Evolutionary conservation across 371 early-diverging fungal genomes (phyloP).

Genomic region (Dinochytrium kinnereticum): DNA sequence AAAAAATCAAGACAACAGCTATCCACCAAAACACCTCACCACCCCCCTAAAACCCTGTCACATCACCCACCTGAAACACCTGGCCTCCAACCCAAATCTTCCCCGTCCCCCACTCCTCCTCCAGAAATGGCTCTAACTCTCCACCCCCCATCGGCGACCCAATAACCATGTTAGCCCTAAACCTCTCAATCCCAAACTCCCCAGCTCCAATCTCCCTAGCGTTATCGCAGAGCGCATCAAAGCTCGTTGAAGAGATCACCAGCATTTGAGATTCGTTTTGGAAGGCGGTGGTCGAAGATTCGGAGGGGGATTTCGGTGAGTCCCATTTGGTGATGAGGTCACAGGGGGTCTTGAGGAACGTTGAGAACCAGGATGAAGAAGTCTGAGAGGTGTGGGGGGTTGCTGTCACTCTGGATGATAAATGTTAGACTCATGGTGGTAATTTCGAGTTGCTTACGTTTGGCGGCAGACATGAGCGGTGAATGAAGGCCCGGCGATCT

Average conservation of each 20-base stretch:
- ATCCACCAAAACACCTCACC: too few species aligned
- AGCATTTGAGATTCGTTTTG: conserved; percentile 16
- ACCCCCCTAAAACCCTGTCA: too few species aligned
- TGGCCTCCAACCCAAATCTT: not conserved
- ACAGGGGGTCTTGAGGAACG: not conserved
- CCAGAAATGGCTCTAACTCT: conserved; percentile 4
- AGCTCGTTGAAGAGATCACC: not conserved
- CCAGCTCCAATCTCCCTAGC: not conserved
- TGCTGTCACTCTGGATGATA: not conserved
- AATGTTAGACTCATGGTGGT: too few species aligned
- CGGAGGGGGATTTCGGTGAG: not conserved
- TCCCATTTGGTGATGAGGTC: not conserved
- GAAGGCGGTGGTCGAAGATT: not conserved
- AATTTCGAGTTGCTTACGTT: not conserved
- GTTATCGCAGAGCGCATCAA: not conserved
- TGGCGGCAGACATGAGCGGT: not conserved
- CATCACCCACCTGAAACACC: conserved; percentile 14
- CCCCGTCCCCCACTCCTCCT: not conserved
- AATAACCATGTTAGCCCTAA: conserved; percentile 5
- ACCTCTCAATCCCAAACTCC: not conserved
- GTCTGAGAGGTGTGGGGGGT: not conserved
- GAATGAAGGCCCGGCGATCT: not conserved
- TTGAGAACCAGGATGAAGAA: not conserved
- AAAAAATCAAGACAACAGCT: not conserved
- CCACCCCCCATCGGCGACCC: not conserved